These are phyloP conservation scores for Candolleomyces aberdarensis DNA, from an alignment of 768 basidiomycete species.

Conservation along the genomic window DNA sequence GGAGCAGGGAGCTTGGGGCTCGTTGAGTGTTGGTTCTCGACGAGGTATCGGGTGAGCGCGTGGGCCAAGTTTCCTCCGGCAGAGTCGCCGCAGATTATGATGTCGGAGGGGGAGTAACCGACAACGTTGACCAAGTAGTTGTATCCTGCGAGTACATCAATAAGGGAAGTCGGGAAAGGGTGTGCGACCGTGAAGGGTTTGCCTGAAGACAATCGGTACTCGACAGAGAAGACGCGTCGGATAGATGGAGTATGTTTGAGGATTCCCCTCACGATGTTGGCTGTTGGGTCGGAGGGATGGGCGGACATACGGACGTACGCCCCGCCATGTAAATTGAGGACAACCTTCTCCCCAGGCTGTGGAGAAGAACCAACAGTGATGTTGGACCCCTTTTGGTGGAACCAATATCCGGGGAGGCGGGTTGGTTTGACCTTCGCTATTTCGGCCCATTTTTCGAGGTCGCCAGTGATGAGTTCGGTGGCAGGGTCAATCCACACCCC, in stretches of 20 bases:
- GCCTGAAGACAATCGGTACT: slow-evolving; percentile 65
- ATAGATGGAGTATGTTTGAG: slow-evolving; percentile 42
- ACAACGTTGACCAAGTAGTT: slow-evolving; percentile 58
- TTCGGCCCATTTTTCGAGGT: slow-evolving; percentile 38
- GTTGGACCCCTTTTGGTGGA: slow-evolving; percentile 37
- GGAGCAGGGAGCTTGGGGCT: slow-evolving; percentile 36
- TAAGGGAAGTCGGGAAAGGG: slow-evolving; percentile 72
- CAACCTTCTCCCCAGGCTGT: slow-evolving; percentile 49
- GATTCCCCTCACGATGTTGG: slow-evolving; percentile 43
- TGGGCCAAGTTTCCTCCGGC: slow-evolving; percentile 74
- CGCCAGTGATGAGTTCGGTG: slow-evolving; percentile 40
- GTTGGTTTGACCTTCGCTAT: slow-evolving; percentile 36
- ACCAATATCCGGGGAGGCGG: slow-evolving; percentile 58
- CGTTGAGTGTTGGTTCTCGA: slow-evolving; percentile 38
- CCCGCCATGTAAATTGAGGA: slow-evolving; percentile 66
- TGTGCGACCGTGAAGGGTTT: slow-evolving; percentile 39
- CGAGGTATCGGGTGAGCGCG: slow-evolving; percentile 59
- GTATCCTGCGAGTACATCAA: slow-evolving; percentile 76
- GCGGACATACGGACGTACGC: slow-evolving; percentile 53
- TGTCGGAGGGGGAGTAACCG: slow-evolving; percentile 55
- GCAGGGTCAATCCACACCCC: slow-evolving; percentile 49
- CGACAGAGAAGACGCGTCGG: slow-evolving; percentile 56
- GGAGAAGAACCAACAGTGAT: slow-evolving; percentile 36
- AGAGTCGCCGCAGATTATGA: slow-evolving; percentile 72
- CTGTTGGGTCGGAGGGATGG: slow-evolving; percentile 48